Conservation (phyloP, 2,329 filamentous ascomycete genomes). For the Microdochium nivale region DNA sequence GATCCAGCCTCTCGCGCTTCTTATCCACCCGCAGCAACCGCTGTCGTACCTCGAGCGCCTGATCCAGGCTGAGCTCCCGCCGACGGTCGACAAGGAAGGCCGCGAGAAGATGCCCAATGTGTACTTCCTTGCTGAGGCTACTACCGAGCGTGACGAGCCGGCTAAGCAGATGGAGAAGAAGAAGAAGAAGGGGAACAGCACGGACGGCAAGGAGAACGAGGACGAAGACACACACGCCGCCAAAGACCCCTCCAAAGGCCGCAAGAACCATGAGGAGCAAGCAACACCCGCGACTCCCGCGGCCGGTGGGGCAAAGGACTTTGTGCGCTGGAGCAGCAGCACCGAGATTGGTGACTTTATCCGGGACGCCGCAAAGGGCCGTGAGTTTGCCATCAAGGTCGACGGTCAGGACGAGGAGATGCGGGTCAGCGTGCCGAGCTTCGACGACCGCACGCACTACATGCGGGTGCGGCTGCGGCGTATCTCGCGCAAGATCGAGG, state of each 20-base stretch:
- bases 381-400: constrained; percentile 78
- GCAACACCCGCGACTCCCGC: constrained; percentile 23
- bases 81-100: constrained; percentile 52
- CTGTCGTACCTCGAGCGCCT: constrained; percentile 83
- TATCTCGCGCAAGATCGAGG: constrained; percentile 58
- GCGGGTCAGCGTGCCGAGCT: constrained; percentile 73
- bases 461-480: constrained; percentile 69
- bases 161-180: constrained; percentile 22
- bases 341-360: constrained; percentile 95
- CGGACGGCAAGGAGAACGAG: constrained; percentile 9
- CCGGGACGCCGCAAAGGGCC: constrained; percentile 73
- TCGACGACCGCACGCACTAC: constrained; percentile 86
- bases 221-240: constrained; percentile 42
- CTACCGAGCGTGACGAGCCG: constrained; percentile 54
- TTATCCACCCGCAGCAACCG: constrained; percentile 84
- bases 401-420: constrained; percentile 60
- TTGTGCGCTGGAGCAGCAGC: constrained; percentile 80
- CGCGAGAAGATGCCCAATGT: constrained; percentile 65
- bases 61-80: constrained; percentile 79
- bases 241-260: constrained; percentile 62
- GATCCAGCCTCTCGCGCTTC: constrained; percentile 75
- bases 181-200: constrained; percentile 4
- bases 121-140: constrained; percentile 72
- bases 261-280: too few relatives aligned
- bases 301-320: constrained; percentile 50